A percentile compares a stretch with the other conserved stretches of the same genome.
phyloP scores from a whole-genome alignment of 768 basidiomycete species.

The Amanita subjunquillea region DNA sequence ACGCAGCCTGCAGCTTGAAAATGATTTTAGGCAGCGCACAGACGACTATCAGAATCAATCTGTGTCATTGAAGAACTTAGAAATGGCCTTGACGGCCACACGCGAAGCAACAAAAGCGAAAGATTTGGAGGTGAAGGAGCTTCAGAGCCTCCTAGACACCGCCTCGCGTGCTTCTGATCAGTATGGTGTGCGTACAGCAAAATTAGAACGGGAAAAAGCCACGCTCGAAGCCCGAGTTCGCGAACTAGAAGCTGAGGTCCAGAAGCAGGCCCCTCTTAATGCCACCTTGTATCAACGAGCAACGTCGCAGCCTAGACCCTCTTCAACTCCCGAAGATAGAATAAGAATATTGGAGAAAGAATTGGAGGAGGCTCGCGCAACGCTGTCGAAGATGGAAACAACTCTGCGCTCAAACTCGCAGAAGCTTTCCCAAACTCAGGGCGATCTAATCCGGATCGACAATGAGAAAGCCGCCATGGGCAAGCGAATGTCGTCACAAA shows the following conservation, averaged over 20 bases:
- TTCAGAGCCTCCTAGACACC: constrained; percentile 45
- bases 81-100: constrained; percentile 34
- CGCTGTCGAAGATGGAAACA: constrained; percentile 32
- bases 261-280: constrained; percentile 16
- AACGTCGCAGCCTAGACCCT: constrained; percentile 40
- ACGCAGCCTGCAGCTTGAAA: constrained; percentile 45
- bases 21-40: constrained; percentile 33
- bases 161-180: constrained; percentile 44
- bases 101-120: constrained; percentile 42
- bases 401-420: constrained; percentile 31
- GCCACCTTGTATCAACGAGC: constrained; percentile 21
- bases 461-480: constrained; percentile 53
- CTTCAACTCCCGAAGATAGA: constrained; percentile 44
- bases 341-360: constrained; percentile 47
- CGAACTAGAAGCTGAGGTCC: constrained; percentile 41
- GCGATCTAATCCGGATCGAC: constrained; percentile 37
- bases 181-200: constrained; percentile 27
- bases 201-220: constrained; percentile 47
- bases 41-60: constrained; percentile 50
- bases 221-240: constrained; percentile 46
- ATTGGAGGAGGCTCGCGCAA: constrained; percentile 33
- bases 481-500: constrained; percentile 30
- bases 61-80: constrained; percentile 39
- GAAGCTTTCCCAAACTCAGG: constrained; percentile 39
- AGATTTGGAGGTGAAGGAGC: constrained; percentile 38